Base-by-base conservation (phyloP, 192 early-diverging fungal species). In the Gaertneriomyces sp. region DNA sequence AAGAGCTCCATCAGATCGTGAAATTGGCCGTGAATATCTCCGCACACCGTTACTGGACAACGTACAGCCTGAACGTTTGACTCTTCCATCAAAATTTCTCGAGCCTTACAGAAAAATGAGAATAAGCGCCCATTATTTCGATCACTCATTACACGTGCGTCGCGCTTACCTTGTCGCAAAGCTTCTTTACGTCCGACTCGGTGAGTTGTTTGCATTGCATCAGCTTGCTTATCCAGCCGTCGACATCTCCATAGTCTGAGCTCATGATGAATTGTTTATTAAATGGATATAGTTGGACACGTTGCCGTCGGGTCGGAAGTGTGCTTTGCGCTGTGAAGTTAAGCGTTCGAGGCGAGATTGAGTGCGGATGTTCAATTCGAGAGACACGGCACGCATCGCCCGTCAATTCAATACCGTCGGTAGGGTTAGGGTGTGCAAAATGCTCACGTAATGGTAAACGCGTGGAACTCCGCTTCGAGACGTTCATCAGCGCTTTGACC, bases 1-100 rank as follows among this genome's bases (percentile, higher is more conserved):
- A 98, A 94, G 25, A 98, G 87, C 70, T 98, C 90, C 76, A 90
- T 92, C 40, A 98, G 77, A 76, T 98, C 95, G 76, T 94, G 89
- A 73, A 98, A 98, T 70, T 98, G 95, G 45, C 95, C 95, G 76
- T 98, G 95, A 70, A 98, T 98, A 69, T 98, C 95, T 55, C 95
- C 95, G 76, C 96, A 98, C 45, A 98, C 92, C 0, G 96, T 98
- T 17, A 98, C 96, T 20, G 96, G 96, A 46, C 92, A 89, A 59
- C 87, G 82, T 17, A 98, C 96, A 12, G 93, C 91, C 71, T 98
- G 96, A 55, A 98, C 93, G 79, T 98, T 98, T 10, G 90, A 91
- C 68, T 99, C 96, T 74, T 94, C 88, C 79, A 91, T 88, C 16
- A 99, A 81, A 51, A 99, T 90, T 73, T 99, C 95, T 72, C 92